Evolutionary conservation across 495 filamentous ascomycete genomes (phyloP).

Genomic region (Terfezia claveryi): DNA sequence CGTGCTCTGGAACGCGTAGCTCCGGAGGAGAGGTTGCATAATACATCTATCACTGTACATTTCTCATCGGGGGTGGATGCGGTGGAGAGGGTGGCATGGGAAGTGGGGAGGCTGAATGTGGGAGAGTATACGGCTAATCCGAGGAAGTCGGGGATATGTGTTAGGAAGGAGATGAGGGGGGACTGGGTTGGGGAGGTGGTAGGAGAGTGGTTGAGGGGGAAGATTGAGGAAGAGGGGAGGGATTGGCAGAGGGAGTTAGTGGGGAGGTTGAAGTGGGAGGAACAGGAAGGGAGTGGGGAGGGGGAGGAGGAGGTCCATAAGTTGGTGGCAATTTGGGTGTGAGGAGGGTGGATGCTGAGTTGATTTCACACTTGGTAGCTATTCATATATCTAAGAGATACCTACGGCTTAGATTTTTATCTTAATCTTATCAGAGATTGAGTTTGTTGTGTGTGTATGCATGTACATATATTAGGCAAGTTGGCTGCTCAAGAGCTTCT

Average conservation of each 20-base stretch:
- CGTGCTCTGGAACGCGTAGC: background rate
- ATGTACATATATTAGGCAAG: too few species aligned
- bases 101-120: background rate
- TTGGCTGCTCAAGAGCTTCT: too few species aligned
- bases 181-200: slow-evolving; percentile 3
- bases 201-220: background rate
- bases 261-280: background rate
- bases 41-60: background rate
- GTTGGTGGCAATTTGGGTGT: too few species aligned
- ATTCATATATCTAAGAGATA: too few species aligned
- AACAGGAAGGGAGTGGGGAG: background rate
- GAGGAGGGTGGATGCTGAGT: too few species aligned
- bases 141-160: background rate
- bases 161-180: background rate
- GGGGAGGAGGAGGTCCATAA: background rate
- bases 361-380: too few species aligned
- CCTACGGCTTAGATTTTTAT: too few species aligned
- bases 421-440: too few species aligned
- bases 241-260: background rate
- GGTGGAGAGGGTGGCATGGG: background rate
- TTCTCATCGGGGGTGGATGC: slow-evolving; percentile 1
- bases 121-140: slow-evolving; percentile 4
- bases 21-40: background rate
- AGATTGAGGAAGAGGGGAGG: background rate
- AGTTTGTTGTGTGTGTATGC: too few species aligned